Conservation (phyloP, 148 eudicot species). For the Chenopodium formosanum region DNA sequence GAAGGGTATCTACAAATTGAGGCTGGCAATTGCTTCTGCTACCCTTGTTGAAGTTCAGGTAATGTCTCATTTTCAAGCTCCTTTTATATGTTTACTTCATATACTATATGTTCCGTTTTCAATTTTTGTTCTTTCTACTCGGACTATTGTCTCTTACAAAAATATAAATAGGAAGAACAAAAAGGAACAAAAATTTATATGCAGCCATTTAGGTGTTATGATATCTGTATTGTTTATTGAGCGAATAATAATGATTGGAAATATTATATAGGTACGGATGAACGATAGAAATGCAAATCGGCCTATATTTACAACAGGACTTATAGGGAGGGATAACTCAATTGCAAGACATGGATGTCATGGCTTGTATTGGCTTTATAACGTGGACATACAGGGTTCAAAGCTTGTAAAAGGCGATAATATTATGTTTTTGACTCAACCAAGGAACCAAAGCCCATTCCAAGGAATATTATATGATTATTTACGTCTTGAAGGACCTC, state of each 20-base stretch:
- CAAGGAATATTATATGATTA: slow-evolving; percentile 66
- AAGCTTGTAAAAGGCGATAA: slow-evolving; percentile 44
- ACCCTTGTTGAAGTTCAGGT: slow-evolving; percentile 72
- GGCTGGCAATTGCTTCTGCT: slow-evolving; percentile 85
- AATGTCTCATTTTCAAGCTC: slow-evolving; percentile 6
- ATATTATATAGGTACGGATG: slow-evolving; percentile 41
- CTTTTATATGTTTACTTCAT: no score
- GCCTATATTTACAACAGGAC: slow-evolving; percentile 51
- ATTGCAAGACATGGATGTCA: slow-evolving; percentile 64
- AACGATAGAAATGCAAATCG: slow-evolving; percentile 49
- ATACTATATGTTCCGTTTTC: no score
- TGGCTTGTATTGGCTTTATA: slow-evolving; percentile 58
- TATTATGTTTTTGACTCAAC: slow-evolving; percentile 48
- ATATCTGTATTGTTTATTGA: no score
- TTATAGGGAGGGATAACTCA: slow-evolving; percentile 59
- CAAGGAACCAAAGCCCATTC: slow-evolving; percentile 55
- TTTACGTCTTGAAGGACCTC: slow-evolving; percentile 66
- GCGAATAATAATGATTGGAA: no score
- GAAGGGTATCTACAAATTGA: slow-evolving; percentile 53
- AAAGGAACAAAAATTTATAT: no score
- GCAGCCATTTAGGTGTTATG: no score
- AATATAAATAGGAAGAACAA: no score
- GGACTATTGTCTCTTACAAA: no score
- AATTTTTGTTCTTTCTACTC: no score
- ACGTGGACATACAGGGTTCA: slow-evolving; percentile 42